Conservation (phyloP, 805 yeast genomes). For the Ogataea neopini region DNA sequence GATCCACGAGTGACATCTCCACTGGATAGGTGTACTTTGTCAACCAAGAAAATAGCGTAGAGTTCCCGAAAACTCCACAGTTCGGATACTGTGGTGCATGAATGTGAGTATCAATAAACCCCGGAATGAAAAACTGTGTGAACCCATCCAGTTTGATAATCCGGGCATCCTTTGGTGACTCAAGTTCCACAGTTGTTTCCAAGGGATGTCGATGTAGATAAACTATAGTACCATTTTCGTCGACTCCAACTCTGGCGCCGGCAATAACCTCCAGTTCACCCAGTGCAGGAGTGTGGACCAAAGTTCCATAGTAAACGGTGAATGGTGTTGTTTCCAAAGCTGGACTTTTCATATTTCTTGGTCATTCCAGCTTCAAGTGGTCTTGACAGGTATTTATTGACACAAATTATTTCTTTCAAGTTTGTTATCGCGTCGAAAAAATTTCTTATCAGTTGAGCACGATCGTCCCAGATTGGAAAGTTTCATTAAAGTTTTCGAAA, state of each 20-base stretch:
- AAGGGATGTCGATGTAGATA: conserved; percentile 16
- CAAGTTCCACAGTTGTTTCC: conserved; percentile 5
- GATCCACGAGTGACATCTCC: conserved; percentile 61
- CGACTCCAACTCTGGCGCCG: conserved; percentile 60
- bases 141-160: conserved; percentile 13
- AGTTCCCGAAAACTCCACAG: conserved; percentile 73
- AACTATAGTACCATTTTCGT: conserved; percentile 50
- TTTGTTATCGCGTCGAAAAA: neutral
- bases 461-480: no score
- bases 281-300: conserved; percentile 63
- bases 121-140: conserved; percentile 65
- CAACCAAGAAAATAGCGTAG: conserved; percentile 76
- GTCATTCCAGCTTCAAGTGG: no score
- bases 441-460: neutral
- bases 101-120: conserved; percentile 73
- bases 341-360: conserved; percentile 4
- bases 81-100: conserved; percentile 81
- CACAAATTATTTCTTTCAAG: neutral
- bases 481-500: no score
- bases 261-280: conserved; percentile 55
- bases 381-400: no score
- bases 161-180: conserved; percentile 1
- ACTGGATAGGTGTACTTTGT: conserved; percentile 82
- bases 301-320: conserved; percentile 59
- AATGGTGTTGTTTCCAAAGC: conserved; percentile 11